Base-by-base conservation (phyloP, 148 eudicot genomes). In the Rhododendron molle region DNA sequence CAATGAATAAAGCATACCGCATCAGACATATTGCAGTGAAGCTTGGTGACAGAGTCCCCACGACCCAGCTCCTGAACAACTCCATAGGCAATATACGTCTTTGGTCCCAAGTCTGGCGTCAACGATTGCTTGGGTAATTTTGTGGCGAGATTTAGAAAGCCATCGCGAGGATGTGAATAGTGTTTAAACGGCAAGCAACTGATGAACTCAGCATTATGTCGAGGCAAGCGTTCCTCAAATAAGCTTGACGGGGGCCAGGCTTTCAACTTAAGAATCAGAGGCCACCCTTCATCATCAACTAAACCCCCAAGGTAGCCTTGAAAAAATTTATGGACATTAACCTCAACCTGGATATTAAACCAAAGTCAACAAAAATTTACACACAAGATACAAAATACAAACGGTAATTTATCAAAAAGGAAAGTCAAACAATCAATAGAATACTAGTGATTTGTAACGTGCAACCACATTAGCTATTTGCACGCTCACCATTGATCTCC, bases 71-170 rank as follows among this genome's bases (percentile, higher is more conserved):
- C 96, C 85, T 91, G 91, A n/a, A 88, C 81, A 87, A 92, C 44
- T 69, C 95, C 95, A 78, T 93, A 94, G 72, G 94, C 94, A 85
- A 94, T 94, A 83, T 93, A 91, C 54, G 95, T 93, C 90, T 90
- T 93, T 49, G 97, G 97, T 47, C 97, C 97, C 89, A 93, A 84
- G 81, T 94, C 95, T 65, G 95, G 97, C 90, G 89, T 91, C 84
- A 92, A 76, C 78, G 86, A 80, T 0, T 62, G 36, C 1, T 47
- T 58, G 2, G 95, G 97, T 78, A 93, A 87, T 83, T 85, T 93
- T 67, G 82, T 85, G 76, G 93, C 93, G 78, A 94, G 92, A 84
- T 94, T 94, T 18, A 93, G 89, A 86, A 87, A 34, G 71, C 97
- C 93, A 49, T 77, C 60, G 9, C 60, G 73, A 40, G 94, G 93